Conservation (phyloP, 176 grass and related monocot species). For the Coix lacrymajobi region DNA sequence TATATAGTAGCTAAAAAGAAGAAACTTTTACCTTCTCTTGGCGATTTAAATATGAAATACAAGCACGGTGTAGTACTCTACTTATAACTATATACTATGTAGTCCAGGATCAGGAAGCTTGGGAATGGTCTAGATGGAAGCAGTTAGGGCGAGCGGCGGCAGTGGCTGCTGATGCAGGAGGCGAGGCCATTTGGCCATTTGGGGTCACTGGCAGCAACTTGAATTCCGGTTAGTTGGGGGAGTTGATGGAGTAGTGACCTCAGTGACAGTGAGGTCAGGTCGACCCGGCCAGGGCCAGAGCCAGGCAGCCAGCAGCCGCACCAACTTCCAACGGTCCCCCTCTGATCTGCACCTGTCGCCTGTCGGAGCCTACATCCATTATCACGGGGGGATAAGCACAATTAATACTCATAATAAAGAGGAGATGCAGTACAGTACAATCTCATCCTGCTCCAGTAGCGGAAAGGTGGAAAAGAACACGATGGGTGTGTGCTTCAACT, state of each 20-base stretch:
- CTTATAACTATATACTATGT: neutral
- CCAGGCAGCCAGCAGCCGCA: constrained; percentile 6
- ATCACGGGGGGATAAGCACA: constrained; percentile 10
- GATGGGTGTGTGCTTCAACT: neutral
- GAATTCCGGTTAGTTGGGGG: constrained; percentile 35
- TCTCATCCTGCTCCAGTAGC: neutral
- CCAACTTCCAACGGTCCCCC: constrained; percentile 41
- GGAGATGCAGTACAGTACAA: neutral
- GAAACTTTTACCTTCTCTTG: neutral
- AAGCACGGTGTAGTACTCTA: too few species aligned
- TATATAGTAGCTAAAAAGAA: too few species aligned
- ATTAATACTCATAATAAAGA: constrained; percentile 19
- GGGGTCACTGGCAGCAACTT: neutral
- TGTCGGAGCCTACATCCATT: constrained; percentile 16
- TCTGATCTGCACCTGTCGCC: too few species aligned
- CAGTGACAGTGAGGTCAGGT: constrained; percentile 6
- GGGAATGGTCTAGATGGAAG: neutral
- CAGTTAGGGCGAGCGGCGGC: constrained; percentile 2
- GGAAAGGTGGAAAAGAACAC: neutral
- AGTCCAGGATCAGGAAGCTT: neutral
- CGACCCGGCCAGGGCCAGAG: neutral
- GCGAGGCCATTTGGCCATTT: neutral
- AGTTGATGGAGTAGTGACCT: constrained; percentile 23
- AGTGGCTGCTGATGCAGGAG: neutral
- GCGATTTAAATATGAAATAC: neutral